phyloP scores from a whole-genome alignment of 768 basidiomycete species.

The Hysterangium stoloniferum region DNA sequence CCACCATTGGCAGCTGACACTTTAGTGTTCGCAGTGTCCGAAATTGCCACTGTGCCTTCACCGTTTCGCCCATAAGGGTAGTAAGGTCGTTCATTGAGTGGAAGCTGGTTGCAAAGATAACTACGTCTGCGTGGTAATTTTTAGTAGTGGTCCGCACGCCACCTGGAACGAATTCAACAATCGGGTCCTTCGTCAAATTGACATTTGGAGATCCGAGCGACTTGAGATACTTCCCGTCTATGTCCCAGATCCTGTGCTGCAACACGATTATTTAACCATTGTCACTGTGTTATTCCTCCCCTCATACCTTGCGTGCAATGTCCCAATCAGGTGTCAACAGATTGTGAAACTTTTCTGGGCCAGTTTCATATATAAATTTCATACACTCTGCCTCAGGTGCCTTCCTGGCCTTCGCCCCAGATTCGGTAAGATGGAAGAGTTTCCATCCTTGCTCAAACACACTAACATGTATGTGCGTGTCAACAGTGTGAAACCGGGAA shows the following conservation, averaged over 20 bases:
- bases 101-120: constrained; percentile 16
- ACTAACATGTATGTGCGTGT: no score
- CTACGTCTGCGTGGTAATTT: constrained; percentile 15
- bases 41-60: no score
- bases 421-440: no score
- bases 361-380: no score
- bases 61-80: constrained; percentile 16
- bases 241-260: constrained; percentile 19
- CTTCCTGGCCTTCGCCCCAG: no score
- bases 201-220: constrained; percentile 14
- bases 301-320: constrained; percentile 16
- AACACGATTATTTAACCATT: no score
- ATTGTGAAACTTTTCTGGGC: constrained; percentile 19
- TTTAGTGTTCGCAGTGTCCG: no score
- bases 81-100: no score
- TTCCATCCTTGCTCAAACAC: no score
- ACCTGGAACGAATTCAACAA: constrained; percentile 9
- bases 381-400: no score
- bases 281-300: neutral
- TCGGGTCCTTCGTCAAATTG: constrained; percentile 13
- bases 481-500: no score
- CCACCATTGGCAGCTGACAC: no score
- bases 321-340: constrained; percentile 17
- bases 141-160: constrained; percentile 13
- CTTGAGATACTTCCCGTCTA: constrained; percentile 12